These are phyloP conservation scores for Asparagopsis taxiformis DNA, from an alignment of 31 red algal genomes.

Conservation along the genomic window DNA sequence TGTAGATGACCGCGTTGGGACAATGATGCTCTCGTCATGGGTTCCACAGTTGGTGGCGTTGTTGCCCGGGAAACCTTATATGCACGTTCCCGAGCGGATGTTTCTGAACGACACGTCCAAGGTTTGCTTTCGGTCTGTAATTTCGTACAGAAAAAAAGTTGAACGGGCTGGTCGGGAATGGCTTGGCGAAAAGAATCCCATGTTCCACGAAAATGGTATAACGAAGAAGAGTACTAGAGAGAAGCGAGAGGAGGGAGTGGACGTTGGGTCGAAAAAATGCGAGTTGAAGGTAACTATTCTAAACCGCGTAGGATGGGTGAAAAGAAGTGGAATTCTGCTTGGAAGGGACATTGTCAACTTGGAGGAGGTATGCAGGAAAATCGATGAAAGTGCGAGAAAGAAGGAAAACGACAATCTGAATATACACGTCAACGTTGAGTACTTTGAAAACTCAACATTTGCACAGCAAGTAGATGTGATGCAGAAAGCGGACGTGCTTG, in stretches of 20 bases:
- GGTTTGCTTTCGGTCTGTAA: constrained; percentile 46
- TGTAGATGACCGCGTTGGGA: constrained; percentile 22
- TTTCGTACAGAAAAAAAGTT: constrained; percentile 21
- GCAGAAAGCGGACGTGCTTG: constrained; percentile 75
- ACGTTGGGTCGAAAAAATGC: constrained; percentile 11
- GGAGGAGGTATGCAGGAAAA: constrained; percentile 20
- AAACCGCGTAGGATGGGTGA: constrained; percentile 55
- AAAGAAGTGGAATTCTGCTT: constrained; percentile 21
- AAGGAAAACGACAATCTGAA: constrained; percentile 31
- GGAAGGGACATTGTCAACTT: constrained; percentile 57
- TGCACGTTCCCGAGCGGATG: constrained; percentile 17
- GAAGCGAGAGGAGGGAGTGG: not conserved
- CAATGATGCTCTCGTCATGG: constrained; percentile 48
- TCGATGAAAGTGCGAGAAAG: constrained; percentile 4
- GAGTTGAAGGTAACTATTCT: constrained; percentile 31
- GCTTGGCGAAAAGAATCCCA: constrained; percentile 31
- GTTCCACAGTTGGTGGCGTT: constrained; percentile 52
- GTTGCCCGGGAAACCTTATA: constrained; percentile 30
- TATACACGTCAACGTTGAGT: constrained; percentile 22
- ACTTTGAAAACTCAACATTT: constrained; percentile 81
- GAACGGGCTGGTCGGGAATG: constrained; percentile 9
- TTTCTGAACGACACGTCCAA: constrained; percentile 1
- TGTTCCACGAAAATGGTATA: constrained; percentile 47
- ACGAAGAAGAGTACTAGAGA: not conserved
- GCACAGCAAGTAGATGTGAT: constrained; percentile 74